Percentiles rank a stretch among this genome's conserved stretches.
Evolutionary conservation across 129 eudicot genomes (phyloP).

Genomic region (Escallonia rubra): DNA sequence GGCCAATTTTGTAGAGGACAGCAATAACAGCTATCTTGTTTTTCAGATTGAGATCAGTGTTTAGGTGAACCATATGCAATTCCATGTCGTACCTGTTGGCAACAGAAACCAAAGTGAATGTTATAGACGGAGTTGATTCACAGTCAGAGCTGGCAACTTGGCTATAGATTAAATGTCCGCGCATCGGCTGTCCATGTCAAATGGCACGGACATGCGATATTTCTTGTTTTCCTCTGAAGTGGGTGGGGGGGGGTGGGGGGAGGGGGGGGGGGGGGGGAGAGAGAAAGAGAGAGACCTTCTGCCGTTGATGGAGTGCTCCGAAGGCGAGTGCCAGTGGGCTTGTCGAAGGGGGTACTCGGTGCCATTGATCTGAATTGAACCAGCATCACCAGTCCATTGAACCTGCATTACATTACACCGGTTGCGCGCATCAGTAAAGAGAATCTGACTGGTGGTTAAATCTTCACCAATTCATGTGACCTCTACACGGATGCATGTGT

Average conservation of each 20-base stretch:
- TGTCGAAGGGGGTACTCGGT: slow-evolving; percentile 30
- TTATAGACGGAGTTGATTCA: not conserved
- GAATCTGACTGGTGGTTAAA: too few species aligned
- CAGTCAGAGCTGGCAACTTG: not conserved
- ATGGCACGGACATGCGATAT: not conserved
- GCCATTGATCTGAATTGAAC: slow-evolving; percentile 31
- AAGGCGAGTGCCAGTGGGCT: slow-evolving; percentile 59
- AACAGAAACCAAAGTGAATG: not conserved
- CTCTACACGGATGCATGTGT: too few species aligned
- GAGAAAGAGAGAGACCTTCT: slow-evolving; percentile 20
- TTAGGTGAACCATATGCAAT: slow-evolving; percentile 47
- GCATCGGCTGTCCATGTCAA: not conserved
- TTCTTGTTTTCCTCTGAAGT: not conserved
- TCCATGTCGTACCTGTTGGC: slow-evolving; percentile 45
- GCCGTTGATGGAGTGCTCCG: slow-evolving; percentile 57
- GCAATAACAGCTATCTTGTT: slow-evolving; percentile 39
- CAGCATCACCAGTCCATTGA: slow-evolving; percentile 48
- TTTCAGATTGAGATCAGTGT: slow-evolving; percentile 17
- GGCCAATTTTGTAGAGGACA: slow-evolving; percentile 43
- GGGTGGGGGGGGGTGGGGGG: too few species aligned
- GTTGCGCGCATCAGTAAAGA: not conserved
- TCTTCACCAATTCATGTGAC: too few species aligned
- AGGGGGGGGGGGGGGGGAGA: too few species aligned
- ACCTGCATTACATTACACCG: slow-evolving; percentile 15
- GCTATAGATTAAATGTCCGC: not conserved